Evolutionary conservation across 306 rosid species (phyloP).

Genomic region (Prinsepia uniflora): DNA sequence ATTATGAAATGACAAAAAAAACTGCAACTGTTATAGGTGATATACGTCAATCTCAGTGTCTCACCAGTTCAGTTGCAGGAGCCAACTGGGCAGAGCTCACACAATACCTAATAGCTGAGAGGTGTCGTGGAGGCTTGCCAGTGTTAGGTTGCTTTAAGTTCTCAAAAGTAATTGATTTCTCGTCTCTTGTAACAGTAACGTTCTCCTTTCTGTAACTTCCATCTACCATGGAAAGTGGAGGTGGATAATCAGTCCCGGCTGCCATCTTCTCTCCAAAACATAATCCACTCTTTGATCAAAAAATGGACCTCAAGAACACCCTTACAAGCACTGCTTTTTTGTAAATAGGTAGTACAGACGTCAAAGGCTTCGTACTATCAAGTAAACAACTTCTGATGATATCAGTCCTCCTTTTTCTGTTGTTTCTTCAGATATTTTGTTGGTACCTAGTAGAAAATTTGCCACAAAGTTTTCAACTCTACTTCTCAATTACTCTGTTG

Average conservation of each 20-base stretch:
- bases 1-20: background rate
- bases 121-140: conserved; percentile 36
- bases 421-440: background rate
- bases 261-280: conserved; percentile 35
- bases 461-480: conserved; percentile 13
- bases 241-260: conserved; percentile 34
- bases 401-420: background rate
- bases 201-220: conserved; percentile 32
- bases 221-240: conserved; percentile 30
- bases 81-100: conserved; percentile 35
- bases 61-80: conserved; percentile 31
- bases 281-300: conserved; percentile 16
- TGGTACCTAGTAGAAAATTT: background rate
- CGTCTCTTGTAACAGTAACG: conserved; percentile 25
- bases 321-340: conserved; percentile 2
- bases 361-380: conserved; percentile 2
- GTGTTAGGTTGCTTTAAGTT: conserved; percentile 20
- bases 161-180: conserved; percentile 25
- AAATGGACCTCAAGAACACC: conserved; percentile 4
- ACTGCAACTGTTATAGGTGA: background rate
- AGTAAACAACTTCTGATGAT: conserved; percentile 4
- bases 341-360: conserved; percentile 1
- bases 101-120: conserved; percentile 25
- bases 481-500: background rate
- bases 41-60: background rate